phyloP scores from a whole-genome alignment of 495 filamentous ascomycete genomes.

The Sphaerosporella brunnea region DNA sequence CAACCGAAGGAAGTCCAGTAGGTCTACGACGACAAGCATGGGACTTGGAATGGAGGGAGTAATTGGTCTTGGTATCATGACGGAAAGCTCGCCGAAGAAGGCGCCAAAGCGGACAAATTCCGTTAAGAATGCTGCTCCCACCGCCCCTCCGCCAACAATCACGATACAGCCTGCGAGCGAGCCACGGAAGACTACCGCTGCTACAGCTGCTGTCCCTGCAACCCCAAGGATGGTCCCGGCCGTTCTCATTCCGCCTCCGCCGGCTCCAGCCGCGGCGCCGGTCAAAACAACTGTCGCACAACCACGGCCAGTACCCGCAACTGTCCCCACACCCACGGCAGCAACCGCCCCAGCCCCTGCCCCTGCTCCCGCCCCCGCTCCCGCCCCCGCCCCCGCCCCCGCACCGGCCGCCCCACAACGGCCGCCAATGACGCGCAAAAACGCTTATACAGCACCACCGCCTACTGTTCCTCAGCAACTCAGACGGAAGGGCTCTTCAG shows the following conservation, averaged over 20 bases:
- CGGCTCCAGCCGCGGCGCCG: neutral
- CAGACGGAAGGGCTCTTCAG: neutral
- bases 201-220: neutral
- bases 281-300: neutral
- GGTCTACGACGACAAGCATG: neutral
- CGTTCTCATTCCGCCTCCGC: neutral
- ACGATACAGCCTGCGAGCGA: neutral
- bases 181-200: neutral
- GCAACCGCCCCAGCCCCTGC: neutral
- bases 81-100: neutral
- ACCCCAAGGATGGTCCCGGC: neutral
- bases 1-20: neutral
- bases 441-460: neutral
- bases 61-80: conserved; percentile 1
- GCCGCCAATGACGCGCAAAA: neutral
- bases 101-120: neutral
- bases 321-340: neutral
- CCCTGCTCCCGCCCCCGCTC: neutral
- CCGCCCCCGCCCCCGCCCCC: neutral
- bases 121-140: neutral
- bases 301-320: neutral
- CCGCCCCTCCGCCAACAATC: neutral
- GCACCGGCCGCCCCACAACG: neutral
- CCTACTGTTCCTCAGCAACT: neutral
- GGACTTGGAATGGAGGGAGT: neutral